phyloP scores from a whole-genome alignment of 2,329 filamentous ascomycete genomes.

The Clonostachys byssicola region DNA sequence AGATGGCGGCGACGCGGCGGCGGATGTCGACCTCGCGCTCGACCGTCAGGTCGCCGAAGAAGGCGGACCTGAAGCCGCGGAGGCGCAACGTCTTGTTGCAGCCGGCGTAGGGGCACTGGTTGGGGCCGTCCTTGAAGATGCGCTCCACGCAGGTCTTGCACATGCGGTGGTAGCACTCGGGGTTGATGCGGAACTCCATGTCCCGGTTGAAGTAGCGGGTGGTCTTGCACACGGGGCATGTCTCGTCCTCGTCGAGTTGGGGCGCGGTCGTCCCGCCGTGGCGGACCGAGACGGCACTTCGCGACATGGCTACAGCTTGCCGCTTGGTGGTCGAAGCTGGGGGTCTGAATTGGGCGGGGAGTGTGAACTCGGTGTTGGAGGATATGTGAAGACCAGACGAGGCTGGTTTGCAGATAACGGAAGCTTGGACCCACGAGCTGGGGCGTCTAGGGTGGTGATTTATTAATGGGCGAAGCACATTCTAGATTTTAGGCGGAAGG shows the following conservation, averaged over 20 bases:
- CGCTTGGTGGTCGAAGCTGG: too few species aligned
- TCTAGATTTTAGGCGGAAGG: neutral
- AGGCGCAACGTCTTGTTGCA: slow-evolving; percentile 86
- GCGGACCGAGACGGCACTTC: neutral
- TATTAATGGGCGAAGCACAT: neutral
- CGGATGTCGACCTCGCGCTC: slow-evolving; percentile 94
- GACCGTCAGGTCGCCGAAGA: slow-evolving; percentile 81
- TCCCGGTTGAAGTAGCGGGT: slow-evolving; percentile 91
- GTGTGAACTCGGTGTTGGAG: neutral
- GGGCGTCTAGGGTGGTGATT: neutral
- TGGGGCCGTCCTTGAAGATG: slow-evolving; percentile 87
- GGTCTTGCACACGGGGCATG: slow-evolving; percentile 96
- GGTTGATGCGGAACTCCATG: slow-evolving; percentile 94
- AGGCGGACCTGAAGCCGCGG: slow-evolving; percentile 79
- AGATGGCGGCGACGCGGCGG: slow-evolving; percentile 70
- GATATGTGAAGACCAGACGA: neutral
- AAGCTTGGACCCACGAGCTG: slow-evolving; percentile 2
- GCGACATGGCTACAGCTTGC: too few species aligned
- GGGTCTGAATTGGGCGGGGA: neutral
- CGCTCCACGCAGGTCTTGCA: slow-evolving; percentile 94
- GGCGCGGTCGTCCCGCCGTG: slow-evolving; percentile 4
- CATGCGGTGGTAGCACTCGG: slow-evolving; percentile 99
- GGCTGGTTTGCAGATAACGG: neutral
- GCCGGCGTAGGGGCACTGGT: slow-evolving; percentile 85
- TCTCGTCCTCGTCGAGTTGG: slow-evolving; percentile 49